Percentiles rank a stretch among this genome's conserved stretches.
Evolutionary conservation across 208 protist species (phyloP).

Genomic region (Leishmania major): DNA sequence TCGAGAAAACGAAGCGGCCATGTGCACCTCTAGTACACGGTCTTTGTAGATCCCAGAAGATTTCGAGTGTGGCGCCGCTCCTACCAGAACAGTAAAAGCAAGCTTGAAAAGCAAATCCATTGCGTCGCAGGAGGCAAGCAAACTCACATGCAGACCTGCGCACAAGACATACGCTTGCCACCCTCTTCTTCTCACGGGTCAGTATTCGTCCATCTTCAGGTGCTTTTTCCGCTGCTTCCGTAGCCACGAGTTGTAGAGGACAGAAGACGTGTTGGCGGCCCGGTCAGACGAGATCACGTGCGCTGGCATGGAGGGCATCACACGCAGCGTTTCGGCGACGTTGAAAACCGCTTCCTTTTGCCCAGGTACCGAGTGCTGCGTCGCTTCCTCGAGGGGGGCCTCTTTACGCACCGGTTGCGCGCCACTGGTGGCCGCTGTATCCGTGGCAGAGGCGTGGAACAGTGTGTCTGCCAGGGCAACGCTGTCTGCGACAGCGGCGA

Average conservation of each 20-base stretch:
- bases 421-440: not conserved
- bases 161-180: not conserved
- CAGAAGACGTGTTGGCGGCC: slow-evolving; percentile 28
- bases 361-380: not conserved
- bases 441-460: not conserved
- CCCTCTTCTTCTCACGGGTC: not conserved
- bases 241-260: slow-evolving; percentile 37
- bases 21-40: not conserved
- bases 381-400: not conserved
- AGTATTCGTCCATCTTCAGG: slow-evolving; percentile 17
- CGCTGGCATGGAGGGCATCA: slow-evolving; percentile 31
- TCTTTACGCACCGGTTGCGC: not conserved
- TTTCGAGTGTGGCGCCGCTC: not conserved
- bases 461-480: slow-evolving; percentile 18
- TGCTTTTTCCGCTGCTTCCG: slow-evolving; percentile 24
- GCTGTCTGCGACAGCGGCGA: slow-evolving; percentile 15
- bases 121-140: not conserved
- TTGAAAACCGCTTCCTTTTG: slow-evolving; percentile 7
- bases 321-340: slow-evolving; percentile 19
- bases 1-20: not conserved
- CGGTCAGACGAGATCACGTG: slow-evolving; percentile 26
- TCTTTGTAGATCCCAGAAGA: not conserved
- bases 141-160: no score
- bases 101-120: not conserved
- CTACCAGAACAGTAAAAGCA: not conserved